Evolutionary conservation across 1,139 yeast species (phyloP), one percentile per base, ranked within the genome.

Genomic region (Wickerhamiella pararugosa): DNA sequence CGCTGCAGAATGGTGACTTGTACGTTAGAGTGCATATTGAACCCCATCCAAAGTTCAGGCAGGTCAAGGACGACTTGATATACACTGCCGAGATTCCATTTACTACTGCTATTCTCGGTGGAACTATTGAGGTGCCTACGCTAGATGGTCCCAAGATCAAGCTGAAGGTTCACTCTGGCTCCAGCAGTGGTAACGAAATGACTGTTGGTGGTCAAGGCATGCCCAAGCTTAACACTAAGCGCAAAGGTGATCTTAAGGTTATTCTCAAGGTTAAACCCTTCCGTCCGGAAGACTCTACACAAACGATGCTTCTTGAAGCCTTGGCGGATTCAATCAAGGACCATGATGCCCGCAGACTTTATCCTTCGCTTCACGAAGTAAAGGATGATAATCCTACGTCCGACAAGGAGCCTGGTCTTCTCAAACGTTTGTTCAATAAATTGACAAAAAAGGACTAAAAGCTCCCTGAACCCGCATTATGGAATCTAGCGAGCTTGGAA

Each of bases 21-120:
- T 76, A 80, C 49, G 76, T 92, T 25, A 71, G 94, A 51, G 73
- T 90, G 38, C 75, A 76, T 51, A 93, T 90, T 26, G 68, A 71
- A 51, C 76, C 77, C 29, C 96, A 90, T 57, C 70, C 77, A 29
- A 62, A 67, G 31, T 90, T 87, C 62, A 66, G 68, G 39, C 71
- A 95, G 42, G 67, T 66, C 32, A 80, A 80, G 36, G 67, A 71
- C 46, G 75, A 80, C 54, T 69, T 90, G 48, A 60, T 80, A 45
- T 71, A 75, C 54, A 66, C 69, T 32, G 75, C 78, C 41, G 75
- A 75, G 37, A 76, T 90, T 43, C 79, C 92, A 39, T 82, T 86
- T 77, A 90, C 98, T 1, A 90, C 98, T 0, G 98, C 98, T 2
- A 90, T 95, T 0, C 67, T 90, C 40, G 99, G 99, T 45, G 99